These are phyloP conservation scores for Penicillium samsonianum DNA, from an alignment of 495 filamentous ascomycete genomes.

Conservation along the genomic window DNA sequence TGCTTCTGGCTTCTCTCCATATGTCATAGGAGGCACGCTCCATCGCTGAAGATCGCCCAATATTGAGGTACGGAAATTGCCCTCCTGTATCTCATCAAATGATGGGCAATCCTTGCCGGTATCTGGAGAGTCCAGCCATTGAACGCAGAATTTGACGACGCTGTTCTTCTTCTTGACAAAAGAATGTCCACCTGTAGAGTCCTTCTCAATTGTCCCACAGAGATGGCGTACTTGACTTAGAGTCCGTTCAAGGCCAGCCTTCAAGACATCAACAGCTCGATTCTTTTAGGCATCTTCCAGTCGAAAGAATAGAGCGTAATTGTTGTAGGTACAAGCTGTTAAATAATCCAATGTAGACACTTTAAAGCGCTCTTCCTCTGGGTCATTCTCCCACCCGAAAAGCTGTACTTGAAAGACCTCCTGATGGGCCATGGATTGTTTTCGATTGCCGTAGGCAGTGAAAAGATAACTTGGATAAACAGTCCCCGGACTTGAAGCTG, in stretches of 20 bases:
- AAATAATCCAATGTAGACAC: conserved; percentile 27
- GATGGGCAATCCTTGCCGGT: conserved; percentile 29
- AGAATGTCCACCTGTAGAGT: conserved; percentile 32
- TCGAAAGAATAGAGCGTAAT: conserved; percentile 43
- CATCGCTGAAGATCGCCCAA: conserved; percentile 33
- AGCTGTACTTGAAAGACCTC: conserved; percentile 16
- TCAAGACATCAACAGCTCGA: conserved; percentile 28
- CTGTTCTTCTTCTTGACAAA: conserved; percentile 45
- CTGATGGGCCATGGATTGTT: conserved; percentile 16
- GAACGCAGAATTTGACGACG: conserved; percentile 43
- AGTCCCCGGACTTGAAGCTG: no score
- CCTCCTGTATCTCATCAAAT: conserved; percentile 17
- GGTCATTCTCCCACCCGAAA: conserved; percentile 24
- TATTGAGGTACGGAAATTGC: conserved; percentile 14
- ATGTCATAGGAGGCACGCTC: conserved; percentile 39
- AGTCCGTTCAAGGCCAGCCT: conserved; percentile 39
- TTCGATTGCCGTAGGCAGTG: no score
- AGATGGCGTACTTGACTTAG: conserved; percentile 46
- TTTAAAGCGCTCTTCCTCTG: conserved; percentile 25
- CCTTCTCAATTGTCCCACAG: conserved; percentile 46
- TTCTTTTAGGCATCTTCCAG: conserved; percentile 35
- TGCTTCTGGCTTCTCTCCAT: conserved; percentile 42
- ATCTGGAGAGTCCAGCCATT: conserved; percentile 38
- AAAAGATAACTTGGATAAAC: no score
- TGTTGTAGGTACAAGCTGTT: conserved; percentile 21